Base-by-base conservation (phyloP, 768 basidiomycete species). In the Gloeophyllum trabeum region DNA sequence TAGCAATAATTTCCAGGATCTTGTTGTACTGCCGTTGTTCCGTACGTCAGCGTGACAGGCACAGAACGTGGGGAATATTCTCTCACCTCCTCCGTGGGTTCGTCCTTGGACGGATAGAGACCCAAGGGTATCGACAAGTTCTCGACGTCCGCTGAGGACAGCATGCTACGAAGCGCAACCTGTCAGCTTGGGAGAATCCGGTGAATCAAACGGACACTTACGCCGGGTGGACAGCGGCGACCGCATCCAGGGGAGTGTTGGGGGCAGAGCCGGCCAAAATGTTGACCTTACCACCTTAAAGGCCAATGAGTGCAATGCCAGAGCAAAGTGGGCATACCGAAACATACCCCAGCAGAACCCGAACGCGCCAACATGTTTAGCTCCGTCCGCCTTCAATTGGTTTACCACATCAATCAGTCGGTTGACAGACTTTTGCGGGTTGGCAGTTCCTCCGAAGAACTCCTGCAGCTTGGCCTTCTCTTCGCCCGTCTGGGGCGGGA, bases 191-290 rank as follows among this genome's bases (percentile, higher is more conserved):
- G 7, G 16, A 7, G 10, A 16, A 7, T 30, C 7, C 10, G 7
- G 16, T 16, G 7, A 16, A 30, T 30, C 28, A 7, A 35, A 5
- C 26, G 25, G 14, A 5, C 30, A 56, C 71, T 55, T 44, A 79
- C 78, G 75, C 74, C 24, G 79, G 79, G 48, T 79, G 77, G 34
- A 75, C 51, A 21, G 71, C 65, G 4, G 73, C 63, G 13, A 73
- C 63, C 4, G 70, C 70, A 44, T 65, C 62, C 46, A 75, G 66
- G 12, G 68, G 67, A 5, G 68, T 67, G 14, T 53, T 58, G 13
- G 61, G 58, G 3, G 55, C 59, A 1, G 53, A 47, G 4, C 66
- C 69, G 16, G 63, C 53, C 16, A 59, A 50, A 22, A 73, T 58
- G 1, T 64, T 60, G 10, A 76, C 71, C 56, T 76, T 76, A 2